Evolutionary conservation across 208 protist species (phyloP).

Genomic region (Wallacemonas sp.): DNA sequence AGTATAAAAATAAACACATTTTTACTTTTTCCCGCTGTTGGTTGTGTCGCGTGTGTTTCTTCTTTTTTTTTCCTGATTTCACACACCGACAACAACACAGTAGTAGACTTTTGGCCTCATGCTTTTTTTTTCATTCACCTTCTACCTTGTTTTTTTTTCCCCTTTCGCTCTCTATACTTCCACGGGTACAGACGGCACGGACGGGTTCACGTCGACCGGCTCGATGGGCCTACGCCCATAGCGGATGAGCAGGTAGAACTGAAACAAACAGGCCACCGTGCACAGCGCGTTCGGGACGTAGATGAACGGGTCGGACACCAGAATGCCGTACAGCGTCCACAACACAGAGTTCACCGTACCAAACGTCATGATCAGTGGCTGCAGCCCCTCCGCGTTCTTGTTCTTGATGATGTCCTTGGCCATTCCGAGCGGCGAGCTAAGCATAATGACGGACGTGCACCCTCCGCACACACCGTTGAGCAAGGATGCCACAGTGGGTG

Average conservation of each 20-base stretch:
- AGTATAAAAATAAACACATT: too few relatives aligned
- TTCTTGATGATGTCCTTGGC: conserved; percentile 55
- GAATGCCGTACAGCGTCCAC: conserved; percentile 61
- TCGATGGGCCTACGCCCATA: conserved; percentile 42
- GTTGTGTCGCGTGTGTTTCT: too few relatives aligned
- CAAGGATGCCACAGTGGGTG: conserved; percentile 16
- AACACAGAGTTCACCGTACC: conserved; percentile 54
- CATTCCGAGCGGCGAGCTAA: conserved; percentile 64
- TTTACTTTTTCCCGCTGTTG: too few relatives aligned
- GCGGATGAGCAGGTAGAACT: conserved; percentile 48
- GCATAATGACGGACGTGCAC: conserved; percentile 60
- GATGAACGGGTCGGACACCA: conserved; percentile 48
- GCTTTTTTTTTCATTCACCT: background rate
- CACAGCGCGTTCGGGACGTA: conserved; percentile 53
- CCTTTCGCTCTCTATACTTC: background rate
- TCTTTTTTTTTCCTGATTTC: too few relatives aligned
- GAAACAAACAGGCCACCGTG: conserved; percentile 51
- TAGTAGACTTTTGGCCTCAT: too few relatives aligned
- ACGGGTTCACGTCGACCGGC: conserved; percentile 15
- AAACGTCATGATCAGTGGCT: conserved; percentile 49
- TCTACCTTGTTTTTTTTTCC: background rate
- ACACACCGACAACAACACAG: too few relatives aligned
- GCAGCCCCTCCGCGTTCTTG: conserved; percentile 59
- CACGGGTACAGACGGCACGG: conserved; percentile 29
- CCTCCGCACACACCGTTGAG: conserved; percentile 55